Conservation (phyloP, 495 filamentous ascomycete species). For the Penicilliopsis zonata region DNA sequence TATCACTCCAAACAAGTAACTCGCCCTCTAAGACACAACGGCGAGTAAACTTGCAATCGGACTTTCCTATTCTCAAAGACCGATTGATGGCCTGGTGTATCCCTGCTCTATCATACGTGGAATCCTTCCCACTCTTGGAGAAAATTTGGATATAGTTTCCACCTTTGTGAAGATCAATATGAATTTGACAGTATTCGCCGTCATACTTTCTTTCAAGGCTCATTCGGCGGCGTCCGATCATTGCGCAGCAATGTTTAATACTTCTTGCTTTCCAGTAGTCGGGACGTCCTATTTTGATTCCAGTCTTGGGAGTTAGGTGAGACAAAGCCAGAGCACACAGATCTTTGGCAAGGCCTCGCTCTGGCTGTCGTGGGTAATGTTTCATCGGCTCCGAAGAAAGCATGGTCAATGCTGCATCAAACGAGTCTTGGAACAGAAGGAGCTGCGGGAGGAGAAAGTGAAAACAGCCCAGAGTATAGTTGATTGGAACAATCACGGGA, state of each 20-base stretch:
- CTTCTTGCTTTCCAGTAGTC: constrained; percentile 63
- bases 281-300: constrained; percentile 65
- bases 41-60: constrained; percentile 42
- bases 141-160: constrained; percentile 60
- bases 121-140: constrained; percentile 85
- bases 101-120: constrained; percentile 53
- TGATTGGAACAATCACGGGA: constrained; percentile 43
- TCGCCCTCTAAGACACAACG: constrained; percentile 77
- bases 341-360: constrained; percentile 17
- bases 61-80: constrained; percentile 43
- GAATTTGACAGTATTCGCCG: constrained; percentile 81
- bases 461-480: constrained; percentile 33
- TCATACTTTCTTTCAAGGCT: constrained; percentile 76
- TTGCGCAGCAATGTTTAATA: constrained; percentile 60
- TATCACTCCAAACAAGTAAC: constrained; percentile 62
- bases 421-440: constrained; percentile 53
- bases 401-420: constrained; percentile 37
- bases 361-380: constrained; percentile 27
- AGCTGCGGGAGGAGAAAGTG: constrained; percentile 50
- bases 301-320: constrained; percentile 47
- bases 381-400: constrained; percentile 28
- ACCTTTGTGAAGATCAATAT: constrained; percentile 53
- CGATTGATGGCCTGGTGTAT: constrained; percentile 41
- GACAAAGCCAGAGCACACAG: constrained; percentile 27
- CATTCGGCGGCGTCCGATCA: constrained; percentile 46